These are phyloP conservation scores for Cytidiella melzeri DNA, from an alignment of 768 basidiomycete species.

Conservation along the genomic window DNA sequence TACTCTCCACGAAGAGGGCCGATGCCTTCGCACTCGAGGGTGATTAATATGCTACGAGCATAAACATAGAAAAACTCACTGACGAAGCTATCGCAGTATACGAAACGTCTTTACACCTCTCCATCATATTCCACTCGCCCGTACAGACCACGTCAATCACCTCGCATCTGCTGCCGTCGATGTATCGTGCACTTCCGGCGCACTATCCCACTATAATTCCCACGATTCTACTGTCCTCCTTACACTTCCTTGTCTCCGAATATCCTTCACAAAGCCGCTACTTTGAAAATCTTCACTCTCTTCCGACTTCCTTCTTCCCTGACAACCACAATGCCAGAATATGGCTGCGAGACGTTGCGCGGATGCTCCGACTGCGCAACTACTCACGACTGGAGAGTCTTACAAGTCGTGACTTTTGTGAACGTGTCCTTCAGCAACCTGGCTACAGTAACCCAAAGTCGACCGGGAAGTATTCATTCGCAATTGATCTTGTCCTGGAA, in stretches of 20 bases:
- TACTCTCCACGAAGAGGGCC: slow-evolving; percentile 50
- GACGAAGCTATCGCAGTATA: slow-evolving; percentile 41
- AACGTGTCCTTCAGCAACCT: slow-evolving; percentile 22
- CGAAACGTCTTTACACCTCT: slow-evolving; percentile 65
- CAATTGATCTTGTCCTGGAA: slow-evolving; percentile 26
- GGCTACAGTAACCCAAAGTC: slow-evolving; percentile 1
- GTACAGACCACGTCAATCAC: slow-evolving; percentile 59
- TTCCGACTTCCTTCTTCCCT: slow-evolving; percentile 37
- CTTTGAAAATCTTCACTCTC: slow-evolving; percentile 36
- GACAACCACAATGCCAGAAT: slow-evolving; percentile 26
- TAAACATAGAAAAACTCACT: not conserved
- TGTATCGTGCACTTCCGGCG: slow-evolving; percentile 32
- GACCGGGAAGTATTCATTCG: not conserved
- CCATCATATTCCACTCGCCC: slow-evolving; percentile 54
- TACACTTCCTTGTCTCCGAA: slow-evolving; percentile 48
- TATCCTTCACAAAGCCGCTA: slow-evolving; percentile 66
- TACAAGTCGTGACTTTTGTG: slow-evolving; percentile 28
- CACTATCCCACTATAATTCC: slow-evolving; percentile 21
- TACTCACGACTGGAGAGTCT: slow-evolving; percentile 47
- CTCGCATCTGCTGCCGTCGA: slow-evolving; percentile 47
- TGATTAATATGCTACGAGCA: slow-evolving; percentile 22
- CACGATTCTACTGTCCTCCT: slow-evolving; percentile 42
- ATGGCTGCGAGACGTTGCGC: slow-evolving; percentile 53
- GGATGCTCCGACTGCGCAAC: slow-evolving; percentile 46
- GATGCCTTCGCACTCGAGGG: slow-evolving; percentile 69